Evolutionary conservation across 768 basidiomycete genomes (phyloP).

Genomic region (Serendipita indica): DNA sequence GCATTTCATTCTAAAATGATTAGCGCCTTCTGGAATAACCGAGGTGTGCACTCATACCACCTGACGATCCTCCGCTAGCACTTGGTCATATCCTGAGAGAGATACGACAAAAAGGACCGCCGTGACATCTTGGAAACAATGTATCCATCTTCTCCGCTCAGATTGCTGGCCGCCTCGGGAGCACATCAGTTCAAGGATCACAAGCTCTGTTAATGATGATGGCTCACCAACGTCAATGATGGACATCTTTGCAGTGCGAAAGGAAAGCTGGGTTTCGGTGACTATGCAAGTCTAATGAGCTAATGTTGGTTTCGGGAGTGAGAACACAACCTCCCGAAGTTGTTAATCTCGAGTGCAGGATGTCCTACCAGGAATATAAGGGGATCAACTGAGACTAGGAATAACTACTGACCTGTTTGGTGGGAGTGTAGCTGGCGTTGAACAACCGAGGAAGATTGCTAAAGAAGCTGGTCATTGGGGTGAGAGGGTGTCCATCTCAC

Average conservation of each 20-base stretch:
- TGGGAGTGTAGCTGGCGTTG: constrained; percentile 51
- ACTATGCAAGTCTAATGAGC: constrained; percentile 20
- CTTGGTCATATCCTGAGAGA: constrained; percentile 87
- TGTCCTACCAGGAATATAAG: constrained; percentile 32
- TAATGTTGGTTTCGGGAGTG: neutral
- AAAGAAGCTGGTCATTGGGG: neutral
- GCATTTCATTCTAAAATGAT: constrained; percentile 77
- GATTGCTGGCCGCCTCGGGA: constrained; percentile 72
- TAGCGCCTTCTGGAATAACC: neutral
- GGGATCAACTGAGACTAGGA: neutral
- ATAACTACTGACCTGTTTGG: constrained; percentile 36
- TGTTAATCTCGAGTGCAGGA: constrained; percentile 69
- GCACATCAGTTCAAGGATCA: too few relatives aligned
- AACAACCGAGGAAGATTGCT: constrained; percentile 78
- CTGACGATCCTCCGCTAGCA: constrained; percentile 82
- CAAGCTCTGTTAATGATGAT: too few relatives aligned
- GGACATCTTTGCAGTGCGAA: constrained; percentile 68
- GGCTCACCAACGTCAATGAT: constrained; percentile 62
- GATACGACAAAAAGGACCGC: constrained; percentile 85
- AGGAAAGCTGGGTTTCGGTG: constrained; percentile 69
- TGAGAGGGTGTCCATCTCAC: neutral
- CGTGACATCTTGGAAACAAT: constrained; percentile 89
- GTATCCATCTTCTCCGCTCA: constrained; percentile 87
- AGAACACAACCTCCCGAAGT: constrained; percentile 52
- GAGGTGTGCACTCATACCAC: constrained; percentile 41